Evolutionary conservation across 2,329 filamentous ascomycete species (phyloP).

Genomic region (Colletotrichum somersetense): DNA sequence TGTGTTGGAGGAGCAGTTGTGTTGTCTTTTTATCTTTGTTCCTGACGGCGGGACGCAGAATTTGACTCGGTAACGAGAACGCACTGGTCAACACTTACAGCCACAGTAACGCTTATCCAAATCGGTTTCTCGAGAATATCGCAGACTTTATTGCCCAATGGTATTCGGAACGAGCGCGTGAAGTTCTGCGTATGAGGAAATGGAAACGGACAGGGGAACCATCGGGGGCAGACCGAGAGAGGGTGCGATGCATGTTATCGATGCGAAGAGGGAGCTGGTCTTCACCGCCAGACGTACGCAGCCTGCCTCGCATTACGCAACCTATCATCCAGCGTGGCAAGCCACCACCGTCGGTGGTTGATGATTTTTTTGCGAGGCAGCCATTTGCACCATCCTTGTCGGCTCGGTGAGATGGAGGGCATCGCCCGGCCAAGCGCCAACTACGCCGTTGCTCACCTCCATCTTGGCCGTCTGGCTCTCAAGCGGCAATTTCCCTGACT

Average conservation of each 20-base stretch:
- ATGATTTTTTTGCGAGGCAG: slow-evolving; percentile 21
- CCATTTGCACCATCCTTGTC: slow-evolving; percentile 33
- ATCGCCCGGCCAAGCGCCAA: slow-evolving; percentile 1
- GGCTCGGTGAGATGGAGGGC: slow-evolving; percentile 37
- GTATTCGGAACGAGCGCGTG: not conserved
- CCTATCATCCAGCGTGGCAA: slow-evolving; percentile 29
- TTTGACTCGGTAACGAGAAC: not conserved
- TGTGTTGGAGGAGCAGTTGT: slow-evolving; percentile 15
- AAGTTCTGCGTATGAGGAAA: not conserved
- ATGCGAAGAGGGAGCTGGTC: slow-evolving; percentile 3
- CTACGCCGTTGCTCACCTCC: slow-evolving; percentile 22
- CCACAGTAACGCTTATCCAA: slow-evolving; percentile 19
- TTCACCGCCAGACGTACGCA: slow-evolving; percentile 24
- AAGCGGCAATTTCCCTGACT: slow-evolving; percentile 12
- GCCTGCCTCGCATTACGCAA: slow-evolving; percentile 3
- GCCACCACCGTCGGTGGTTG: slow-evolving; percentile 26
- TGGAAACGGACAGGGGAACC: not conserved
- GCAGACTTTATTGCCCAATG: not conserved
- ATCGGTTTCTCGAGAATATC: not conserved
- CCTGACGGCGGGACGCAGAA: slow-evolving; percentile 3
- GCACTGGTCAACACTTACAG: slow-evolving; percentile 14
- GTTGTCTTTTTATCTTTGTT: slow-evolving; percentile 27
- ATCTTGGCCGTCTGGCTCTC: slow-evolving; percentile 31
- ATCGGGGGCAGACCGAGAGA: not conserved
- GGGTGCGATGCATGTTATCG: slow-evolving; percentile 2